Evolutionary conservation across 1,284 basidiomycete species (phyloP).

Genomic region (Cutaneotrichosporon sp.): DNA sequence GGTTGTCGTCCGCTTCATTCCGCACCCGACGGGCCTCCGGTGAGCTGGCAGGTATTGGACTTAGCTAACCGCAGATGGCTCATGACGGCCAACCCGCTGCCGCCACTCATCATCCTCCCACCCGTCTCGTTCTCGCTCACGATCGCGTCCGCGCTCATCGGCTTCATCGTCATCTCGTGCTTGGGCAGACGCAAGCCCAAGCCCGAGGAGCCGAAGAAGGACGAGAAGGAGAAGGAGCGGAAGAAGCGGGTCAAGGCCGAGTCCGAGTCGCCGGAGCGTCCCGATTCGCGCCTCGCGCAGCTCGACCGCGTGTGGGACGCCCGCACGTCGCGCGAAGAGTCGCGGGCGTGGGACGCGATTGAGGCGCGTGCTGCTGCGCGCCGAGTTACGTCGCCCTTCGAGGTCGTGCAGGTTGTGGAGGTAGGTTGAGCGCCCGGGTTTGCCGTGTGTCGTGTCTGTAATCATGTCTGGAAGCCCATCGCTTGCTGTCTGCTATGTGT

Average conservation of each 20-base stretch:
- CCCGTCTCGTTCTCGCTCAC: slow-evolving; percentile 47
- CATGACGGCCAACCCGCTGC: slow-evolving; percentile 44
- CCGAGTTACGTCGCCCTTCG: not conserved
- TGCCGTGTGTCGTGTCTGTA: not conserved
- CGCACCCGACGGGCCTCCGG: slow-evolving; percentile 50
- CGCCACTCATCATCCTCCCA: slow-evolving; percentile 47
- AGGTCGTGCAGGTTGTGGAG: slow-evolving; percentile 10
- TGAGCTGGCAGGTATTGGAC: not conserved
- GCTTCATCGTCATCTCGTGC: slow-evolving; percentile 40
- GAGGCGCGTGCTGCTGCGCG: not conserved
- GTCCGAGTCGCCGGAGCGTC: not conserved
- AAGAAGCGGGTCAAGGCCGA: not conserved
- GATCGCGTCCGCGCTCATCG: slow-evolving; percentile 42
- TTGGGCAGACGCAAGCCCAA: slow-evolving; percentile 9
- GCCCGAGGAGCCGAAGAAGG: not conserved
- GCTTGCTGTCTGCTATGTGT: not conserved
- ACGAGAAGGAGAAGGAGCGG: not conserved
- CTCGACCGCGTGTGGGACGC: slow-evolving; percentile 7
- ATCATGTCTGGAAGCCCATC: not conserved
- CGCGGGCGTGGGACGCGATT: slow-evolving; percentile 7
- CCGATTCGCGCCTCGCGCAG: not conserved
- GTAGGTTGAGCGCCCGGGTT: not conserved
- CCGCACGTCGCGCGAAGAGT: not conserved
- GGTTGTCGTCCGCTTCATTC: slow-evolving; percentile 51
- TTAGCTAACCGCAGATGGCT: slow-evolving; percentile 29